Conservation (phyloP, 208 protist genomes). For the Angomonas deanei region DNA sequence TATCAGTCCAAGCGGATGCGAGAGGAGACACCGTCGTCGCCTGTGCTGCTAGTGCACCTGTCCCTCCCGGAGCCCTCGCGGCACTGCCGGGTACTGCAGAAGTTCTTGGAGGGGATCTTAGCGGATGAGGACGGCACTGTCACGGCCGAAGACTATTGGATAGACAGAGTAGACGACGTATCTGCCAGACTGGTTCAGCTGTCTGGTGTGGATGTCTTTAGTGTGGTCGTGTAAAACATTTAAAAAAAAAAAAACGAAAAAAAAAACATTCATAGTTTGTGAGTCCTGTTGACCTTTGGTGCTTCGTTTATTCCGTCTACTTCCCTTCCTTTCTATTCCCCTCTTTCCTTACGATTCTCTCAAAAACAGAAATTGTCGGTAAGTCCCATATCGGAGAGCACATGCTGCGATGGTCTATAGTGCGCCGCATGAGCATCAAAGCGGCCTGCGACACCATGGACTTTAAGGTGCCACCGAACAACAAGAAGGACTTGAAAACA, state of each 20-base stretch:
- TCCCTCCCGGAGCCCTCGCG: slow-evolving; percentile 36
- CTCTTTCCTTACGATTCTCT: background rate
- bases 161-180: slow-evolving; percentile 48
- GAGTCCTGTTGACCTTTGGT: background rate
- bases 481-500: slow-evolving; percentile 54
- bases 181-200: slow-evolving; percentile 41
- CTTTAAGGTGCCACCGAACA: slow-evolving; percentile 45
- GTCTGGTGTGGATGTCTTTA: slow-evolving; percentile 57
- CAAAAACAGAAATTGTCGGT: background rate
- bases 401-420: too few species aligned
- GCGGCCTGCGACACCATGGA: slow-evolving; percentile 60
- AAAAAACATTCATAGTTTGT: background rate
- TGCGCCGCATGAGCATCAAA: background rate
- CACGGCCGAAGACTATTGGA: slow-evolving; percentile 25
- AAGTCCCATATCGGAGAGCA: background rate
- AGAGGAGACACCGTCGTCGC: background rate
- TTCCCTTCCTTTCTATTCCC: background rate
- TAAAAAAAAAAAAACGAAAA: background rate
- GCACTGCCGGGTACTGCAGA: slow-evolving; percentile 42
- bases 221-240: slow-evolving; percentile 28
- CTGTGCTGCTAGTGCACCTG: slow-evolving; percentile 49
- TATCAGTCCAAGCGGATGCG: slow-evolving; percentile 22
- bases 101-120: slow-evolving; percentile 43
- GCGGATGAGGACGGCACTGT: slow-evolving; percentile 12
- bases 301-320: background rate